These are phyloP conservation scores for Biscogniauxia marginata DNA, from an alignment of 2,329 filamentous ascomycete species.

Conservation along the genomic window DNA sequence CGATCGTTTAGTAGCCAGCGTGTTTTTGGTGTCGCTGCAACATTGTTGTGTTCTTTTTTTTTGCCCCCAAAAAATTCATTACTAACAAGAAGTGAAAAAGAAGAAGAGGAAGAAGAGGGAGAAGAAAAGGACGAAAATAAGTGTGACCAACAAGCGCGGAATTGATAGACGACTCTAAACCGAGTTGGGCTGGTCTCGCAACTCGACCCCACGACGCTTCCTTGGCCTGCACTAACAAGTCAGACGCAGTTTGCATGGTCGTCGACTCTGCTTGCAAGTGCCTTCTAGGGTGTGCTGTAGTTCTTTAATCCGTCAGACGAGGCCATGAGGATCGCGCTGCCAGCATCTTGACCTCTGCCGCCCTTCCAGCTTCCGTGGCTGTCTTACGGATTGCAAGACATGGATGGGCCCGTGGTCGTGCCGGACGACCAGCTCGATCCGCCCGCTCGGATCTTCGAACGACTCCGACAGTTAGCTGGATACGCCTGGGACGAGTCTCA, in stretches of 20 bases:
- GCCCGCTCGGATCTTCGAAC: constrained; percentile 68
- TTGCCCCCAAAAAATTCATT: no score
- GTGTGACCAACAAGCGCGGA: constrained; percentile 1
- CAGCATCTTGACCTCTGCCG: constrained; percentile 5
- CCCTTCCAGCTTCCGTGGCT: constrained; percentile 11
- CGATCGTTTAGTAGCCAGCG: neutral
- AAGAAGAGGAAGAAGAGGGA: no score
- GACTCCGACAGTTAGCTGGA: constrained; percentile 69
- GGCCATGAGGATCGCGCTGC: neutral
- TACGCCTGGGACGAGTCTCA: constrained; percentile 73
- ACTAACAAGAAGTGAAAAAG: neutral
- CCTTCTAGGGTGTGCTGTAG: neutral
- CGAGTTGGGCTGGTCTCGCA: neutral
- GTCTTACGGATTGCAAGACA: constrained; percentile 22
- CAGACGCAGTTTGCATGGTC: neutral
- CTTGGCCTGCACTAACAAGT: neutral
- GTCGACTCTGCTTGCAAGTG: neutral
- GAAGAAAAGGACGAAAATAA: neutral
- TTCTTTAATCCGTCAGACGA: neutral
- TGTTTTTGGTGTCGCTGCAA: neutral
- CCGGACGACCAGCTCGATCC: constrained; percentile 59
- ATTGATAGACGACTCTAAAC: constrained; percentile 1
- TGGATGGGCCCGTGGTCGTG: constrained; percentile 51
- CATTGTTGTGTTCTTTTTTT: neutral
- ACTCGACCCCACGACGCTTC: neutral